These are phyloP conservation scores for Salvia rosmarinus DNA, from an alignment of 257 asterid species.

Conservation along the genomic window DNA sequence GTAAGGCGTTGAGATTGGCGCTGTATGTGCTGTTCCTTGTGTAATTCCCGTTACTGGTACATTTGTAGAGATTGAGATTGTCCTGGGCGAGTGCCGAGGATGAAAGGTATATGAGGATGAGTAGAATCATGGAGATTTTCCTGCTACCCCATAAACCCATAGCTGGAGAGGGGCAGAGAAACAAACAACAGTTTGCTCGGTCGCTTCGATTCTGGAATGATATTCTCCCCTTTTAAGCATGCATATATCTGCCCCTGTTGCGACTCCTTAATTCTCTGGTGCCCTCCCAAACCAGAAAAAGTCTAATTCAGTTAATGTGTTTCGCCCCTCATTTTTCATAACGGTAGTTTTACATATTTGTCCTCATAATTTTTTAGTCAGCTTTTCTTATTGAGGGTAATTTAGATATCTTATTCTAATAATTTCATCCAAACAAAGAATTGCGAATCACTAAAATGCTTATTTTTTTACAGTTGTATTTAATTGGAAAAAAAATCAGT, in stretches of 20 bases:
- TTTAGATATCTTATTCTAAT: background rate
- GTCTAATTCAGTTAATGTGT: too few relatives aligned
- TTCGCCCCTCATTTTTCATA: too few relatives aligned
- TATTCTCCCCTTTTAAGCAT: too few relatives aligned
- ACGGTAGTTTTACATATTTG: background rate
- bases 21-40: conserved; percentile 35
- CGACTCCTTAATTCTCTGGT: too few relatives aligned
- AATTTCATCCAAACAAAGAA: too few relatives aligned
- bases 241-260: too few relatives aligned
- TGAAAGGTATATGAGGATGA: background rate
- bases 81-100: conserved; percentile 2
- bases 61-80: conserved; percentile 3
- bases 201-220: too few relatives aligned
- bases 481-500: too few relatives aligned
- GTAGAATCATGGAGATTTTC: background rate
- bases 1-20: conserved; percentile 32
- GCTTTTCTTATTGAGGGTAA: background rate
- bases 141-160: conserved; percentile 12
- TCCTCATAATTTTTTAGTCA: background rate
- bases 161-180: background rate
- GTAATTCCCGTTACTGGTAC: conserved; percentile 38
- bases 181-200: background rate
- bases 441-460: background rate
- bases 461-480: too few relatives aligned
- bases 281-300: too few relatives aligned